Conservation (phyloP, 2,329 filamentous ascomycete species). For the Aspergillus sp. region DNA sequence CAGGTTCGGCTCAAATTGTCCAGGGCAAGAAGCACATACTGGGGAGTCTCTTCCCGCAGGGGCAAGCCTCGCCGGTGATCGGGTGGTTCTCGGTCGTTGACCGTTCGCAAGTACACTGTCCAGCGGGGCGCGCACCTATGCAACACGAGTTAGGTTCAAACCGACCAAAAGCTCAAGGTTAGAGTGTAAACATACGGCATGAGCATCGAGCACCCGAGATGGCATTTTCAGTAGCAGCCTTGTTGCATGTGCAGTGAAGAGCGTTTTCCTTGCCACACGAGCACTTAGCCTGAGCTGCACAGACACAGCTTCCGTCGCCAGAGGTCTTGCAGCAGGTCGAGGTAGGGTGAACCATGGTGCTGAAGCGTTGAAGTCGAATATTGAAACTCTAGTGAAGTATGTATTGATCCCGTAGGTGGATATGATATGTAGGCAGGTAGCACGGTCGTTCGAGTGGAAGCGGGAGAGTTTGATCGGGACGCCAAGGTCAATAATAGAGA, state of each 20-base stretch:
- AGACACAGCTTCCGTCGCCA: slow-evolving; percentile 54
- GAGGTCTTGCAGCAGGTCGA: slow-evolving; percentile 61
- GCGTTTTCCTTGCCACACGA: slow-evolving; percentile 88
- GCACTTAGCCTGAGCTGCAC: slow-evolving; percentile 64
- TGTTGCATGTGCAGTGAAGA: slow-evolving; percentile 81
- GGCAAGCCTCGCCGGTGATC: slow-evolving; percentile 62
- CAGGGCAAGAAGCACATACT: slow-evolving; percentile 51
- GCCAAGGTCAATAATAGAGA: too few relatives aligned
- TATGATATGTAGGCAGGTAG: background rate
- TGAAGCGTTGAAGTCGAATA: background rate
- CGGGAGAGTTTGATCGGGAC: too few relatives aligned
- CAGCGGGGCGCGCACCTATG: slow-evolving; percentile 68
- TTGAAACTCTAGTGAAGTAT: background rate
- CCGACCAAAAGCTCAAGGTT: background rate
- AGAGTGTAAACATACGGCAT: slow-evolving; percentile 59
- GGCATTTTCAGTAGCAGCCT: slow-evolving; percentile 72
- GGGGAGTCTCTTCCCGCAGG: slow-evolving; percentile 72
- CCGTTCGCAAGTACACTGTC: slow-evolving; percentile 78
- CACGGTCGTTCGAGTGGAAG: background rate
- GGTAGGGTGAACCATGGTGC: slow-evolving; percentile 48
- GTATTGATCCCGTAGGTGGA: background rate
- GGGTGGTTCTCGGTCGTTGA: slow-evolving; percentile 68
- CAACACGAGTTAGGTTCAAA: slow-evolving; percentile 17
- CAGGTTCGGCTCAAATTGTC: slow-evolving; percentile 13
- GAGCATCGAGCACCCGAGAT: slow-evolving; percentile 74